Conservation (phyloP, 2,329 filamentous ascomycete genomes). For the Penicillium aurantiogriseum region DNA sequence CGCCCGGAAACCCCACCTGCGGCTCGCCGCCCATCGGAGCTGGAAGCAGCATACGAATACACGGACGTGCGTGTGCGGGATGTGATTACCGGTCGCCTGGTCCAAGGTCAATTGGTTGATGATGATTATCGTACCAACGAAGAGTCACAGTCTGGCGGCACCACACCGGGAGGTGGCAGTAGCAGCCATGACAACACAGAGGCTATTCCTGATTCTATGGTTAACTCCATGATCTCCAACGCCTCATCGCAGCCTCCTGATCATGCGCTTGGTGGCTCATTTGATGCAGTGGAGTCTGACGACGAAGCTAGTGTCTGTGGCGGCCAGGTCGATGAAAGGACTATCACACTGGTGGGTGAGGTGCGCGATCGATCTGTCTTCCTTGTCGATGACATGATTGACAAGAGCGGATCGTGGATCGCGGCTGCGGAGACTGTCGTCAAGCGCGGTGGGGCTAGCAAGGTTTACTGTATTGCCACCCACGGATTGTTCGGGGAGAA, state of each 20-base stretch:
- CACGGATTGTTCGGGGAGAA: conserved; percentile 92
- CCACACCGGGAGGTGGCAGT: conserved; percentile 49
- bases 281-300: conserved; percentile 83
- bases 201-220: conserved; percentile 75
- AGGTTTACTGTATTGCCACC: conserved; percentile 96
- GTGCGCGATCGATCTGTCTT: conserved; percentile 85
- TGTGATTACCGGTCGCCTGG: conserved; percentile 84
- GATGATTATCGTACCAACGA: conserved; percentile 81
- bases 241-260: conserved; percentile 70
- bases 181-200: conserved; percentile 50
- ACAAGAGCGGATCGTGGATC: conserved; percentile 95
- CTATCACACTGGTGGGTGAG: conserved; percentile 95
- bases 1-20: conserved; percentile 39
- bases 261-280: conserved; percentile 76
- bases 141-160: conserved; percentile 58
- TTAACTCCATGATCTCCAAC: conserved; percentile 75
- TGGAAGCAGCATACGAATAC: conserved; percentile 55
- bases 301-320: conserved; percentile 58
- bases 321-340: conserved; percentile 80
- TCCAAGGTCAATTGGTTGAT: conserved; percentile 93
- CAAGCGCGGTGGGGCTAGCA: conserved; percentile 85
- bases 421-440: conserved; percentile 95
- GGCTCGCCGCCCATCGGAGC: conserved; percentile 44
- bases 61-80: conserved; percentile 81
- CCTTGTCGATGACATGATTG: conserved; percentile 98